Percentiles rank a stretch among this genome's conserved stretches.
Conservation (phyloP, 75 land plant genomes). For the Pinus albicaulis region DNA sequence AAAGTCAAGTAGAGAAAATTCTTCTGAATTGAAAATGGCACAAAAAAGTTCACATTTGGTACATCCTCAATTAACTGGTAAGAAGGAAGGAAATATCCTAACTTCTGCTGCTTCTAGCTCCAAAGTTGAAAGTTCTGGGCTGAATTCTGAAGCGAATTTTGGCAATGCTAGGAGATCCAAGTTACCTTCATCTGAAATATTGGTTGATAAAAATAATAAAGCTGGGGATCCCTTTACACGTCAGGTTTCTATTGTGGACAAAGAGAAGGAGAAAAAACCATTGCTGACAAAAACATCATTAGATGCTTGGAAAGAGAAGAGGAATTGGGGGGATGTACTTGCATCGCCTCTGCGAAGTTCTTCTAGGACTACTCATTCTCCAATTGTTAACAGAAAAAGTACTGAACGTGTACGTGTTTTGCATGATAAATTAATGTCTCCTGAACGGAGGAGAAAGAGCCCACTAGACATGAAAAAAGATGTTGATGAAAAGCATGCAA, state of each 20-base stretch:
- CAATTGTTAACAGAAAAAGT: slow-evolving; percentile 68
- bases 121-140: slow-evolving; percentile 22
- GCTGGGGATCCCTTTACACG: slow-evolving; percentile 20
- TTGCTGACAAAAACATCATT: slow-evolving; percentile 41
- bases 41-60: slow-evolving; percentile 10
- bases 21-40: not conserved
- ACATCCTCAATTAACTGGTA: slow-evolving; percentile 12
- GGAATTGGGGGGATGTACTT: slow-evolving; percentile 96
- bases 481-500: slow-evolving; percentile 91
- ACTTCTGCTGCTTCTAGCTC: slow-evolving; percentile 10
- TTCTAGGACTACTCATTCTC: slow-evolving; percentile 63
- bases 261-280: slow-evolving; percentile 53
- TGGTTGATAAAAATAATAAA: slow-evolving; percentile 23
- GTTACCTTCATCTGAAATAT: slow-evolving; percentile 16
- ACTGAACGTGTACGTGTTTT: slow-evolving; percentile 68
- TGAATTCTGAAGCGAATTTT: slow-evolving; percentile 37
- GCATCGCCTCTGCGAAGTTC: slow-evolving; percentile 61
- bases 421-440: slow-evolving; percentile 95
- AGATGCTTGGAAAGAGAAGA: slow-evolving; percentile 99
- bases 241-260: slow-evolving; percentile 26
- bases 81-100: slow-evolving; percentile 26
- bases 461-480: slow-evolving; percentile 81
- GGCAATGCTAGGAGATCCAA: slow-evolving; percentile 29
- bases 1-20: slow-evolving; percentile 17
- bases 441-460: slow-evolving; percentile 84